A percentile compares a stretch with the other conserved stretches of the same genome.
These are phyloP conservation scores for Gracilaria gracilis DNA, from an alignment of 23 red algal species.

Conservation along the genomic window DNA sequence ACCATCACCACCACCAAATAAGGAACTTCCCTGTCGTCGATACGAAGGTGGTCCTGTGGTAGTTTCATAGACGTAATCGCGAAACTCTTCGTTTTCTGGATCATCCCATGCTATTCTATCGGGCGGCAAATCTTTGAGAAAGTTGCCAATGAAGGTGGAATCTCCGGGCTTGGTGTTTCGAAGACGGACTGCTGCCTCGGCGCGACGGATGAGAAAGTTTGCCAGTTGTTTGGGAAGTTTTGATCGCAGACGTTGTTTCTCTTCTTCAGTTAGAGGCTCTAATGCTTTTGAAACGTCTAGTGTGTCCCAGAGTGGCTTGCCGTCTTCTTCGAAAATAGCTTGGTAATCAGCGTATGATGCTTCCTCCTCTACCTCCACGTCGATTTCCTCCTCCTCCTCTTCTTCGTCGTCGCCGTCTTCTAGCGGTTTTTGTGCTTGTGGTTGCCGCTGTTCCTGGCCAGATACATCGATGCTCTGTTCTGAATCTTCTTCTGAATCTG, in stretches of 20 bases:
- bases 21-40: slow-evolving; percentile 23
- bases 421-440: neutral
- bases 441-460: neutral
- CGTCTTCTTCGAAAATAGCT: slow-evolving; percentile 12
- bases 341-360: neutral
- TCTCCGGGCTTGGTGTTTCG: slow-evolving; percentile 42
- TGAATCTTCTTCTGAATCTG: neutral
- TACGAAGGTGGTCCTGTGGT: slow-evolving; percentile 44
- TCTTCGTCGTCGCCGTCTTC: neutral
- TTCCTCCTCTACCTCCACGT: neutral
- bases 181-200: slow-evolving; percentile 42
- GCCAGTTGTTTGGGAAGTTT: slow-evolving; percentile 49
- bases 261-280: slow-evolving; percentile 33
- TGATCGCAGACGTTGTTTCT: slow-evolving; percentile 26
- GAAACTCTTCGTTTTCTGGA: slow-evolving; percentile 43
- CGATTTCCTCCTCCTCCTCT: neutral
- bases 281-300: slow-evolving; percentile 19
- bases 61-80: slow-evolving; percentile 66
- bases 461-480: neutral
- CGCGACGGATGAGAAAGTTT: slow-evolving; percentile 63
- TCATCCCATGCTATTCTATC: slow-evolving; percentile 27
- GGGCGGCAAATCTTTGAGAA: slow-evolving; percentile 32
- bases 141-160: slow-evolving; percentile 25
- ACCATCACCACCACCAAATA: slow-evolving; percentile 52
- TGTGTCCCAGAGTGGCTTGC: slow-evolving; percentile 24